Evolutionary conservation across 2,329 filamentous ascomycete genomes (phyloP).

Genomic region (Grosmannia serpens): DNA sequence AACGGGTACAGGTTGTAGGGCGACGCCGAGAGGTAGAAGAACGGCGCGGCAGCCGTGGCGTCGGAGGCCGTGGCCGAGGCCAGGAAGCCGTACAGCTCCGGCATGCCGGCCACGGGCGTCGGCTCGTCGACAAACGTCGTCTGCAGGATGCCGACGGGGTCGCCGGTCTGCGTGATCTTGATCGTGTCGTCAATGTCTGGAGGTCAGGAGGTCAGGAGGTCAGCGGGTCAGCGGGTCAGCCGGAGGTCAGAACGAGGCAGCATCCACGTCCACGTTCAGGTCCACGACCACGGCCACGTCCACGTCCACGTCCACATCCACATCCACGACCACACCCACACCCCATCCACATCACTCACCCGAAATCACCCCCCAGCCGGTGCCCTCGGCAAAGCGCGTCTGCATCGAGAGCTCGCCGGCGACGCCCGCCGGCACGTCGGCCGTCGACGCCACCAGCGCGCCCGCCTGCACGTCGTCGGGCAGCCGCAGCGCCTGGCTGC

Average conservation of each 20-base stretch:
- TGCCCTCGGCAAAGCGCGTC: conserved; percentile 62
- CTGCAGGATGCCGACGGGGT: conserved; percentile 67
- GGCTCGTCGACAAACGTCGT: conserved; percentile 75
- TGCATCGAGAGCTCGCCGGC: conserved; percentile 50
- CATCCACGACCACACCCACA: too few species aligned
- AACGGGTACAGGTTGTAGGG: conserved; percentile 93
- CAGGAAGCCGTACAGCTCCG: conserved; percentile 64
- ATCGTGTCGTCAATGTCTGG: conserved; percentile 90
- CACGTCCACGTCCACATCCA: too few species aligned
- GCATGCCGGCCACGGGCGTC: conserved; percentile 66
- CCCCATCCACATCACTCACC: conserved; percentile 28
- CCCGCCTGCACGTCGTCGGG: conserved; percentile 36
- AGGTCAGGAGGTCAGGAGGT: too few species aligned
- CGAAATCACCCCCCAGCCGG: conserved; percentile 77
- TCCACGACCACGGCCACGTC: too few species aligned
- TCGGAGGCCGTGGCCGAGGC: conserved; percentile 21
- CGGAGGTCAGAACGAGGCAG: too few species aligned
- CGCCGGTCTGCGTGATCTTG: conserved; percentile 75
- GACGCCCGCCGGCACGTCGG: conserved; percentile 37
- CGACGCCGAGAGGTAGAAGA: conserved; percentile 89
- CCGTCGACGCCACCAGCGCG: conserved; percentile 31
- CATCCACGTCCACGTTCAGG: too few species aligned
- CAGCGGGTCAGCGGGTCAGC: too few species aligned
- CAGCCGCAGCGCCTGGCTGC: conserved; percentile 47
- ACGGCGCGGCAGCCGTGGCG: conserved; percentile 46